Evolutionary conservation across 139 green algal species (phyloP).

Genomic region (Coelastrella sp.): DNA sequence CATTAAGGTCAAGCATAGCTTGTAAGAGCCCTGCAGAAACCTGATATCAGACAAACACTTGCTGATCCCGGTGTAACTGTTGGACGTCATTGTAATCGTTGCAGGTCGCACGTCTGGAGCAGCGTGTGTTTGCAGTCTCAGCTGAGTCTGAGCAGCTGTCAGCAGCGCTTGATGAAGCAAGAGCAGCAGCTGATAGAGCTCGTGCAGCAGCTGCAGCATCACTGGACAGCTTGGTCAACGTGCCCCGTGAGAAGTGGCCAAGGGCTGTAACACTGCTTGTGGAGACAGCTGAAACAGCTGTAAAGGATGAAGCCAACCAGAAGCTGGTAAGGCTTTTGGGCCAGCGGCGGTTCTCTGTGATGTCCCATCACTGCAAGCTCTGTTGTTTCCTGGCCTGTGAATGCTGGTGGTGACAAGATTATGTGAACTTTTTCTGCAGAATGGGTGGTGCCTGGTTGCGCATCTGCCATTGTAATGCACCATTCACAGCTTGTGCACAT

Average conservation of each 20-base stretch:
- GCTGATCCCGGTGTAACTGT: neutral
- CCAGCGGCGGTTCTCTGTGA: too few species aligned
- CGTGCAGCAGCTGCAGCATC: neutral
- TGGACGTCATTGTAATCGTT: neutral
- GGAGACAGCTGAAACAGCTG: constrained; percentile 32
- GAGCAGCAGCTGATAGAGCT: constrained; percentile 20
- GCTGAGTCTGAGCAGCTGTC: constrained; percentile 11
- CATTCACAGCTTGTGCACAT: too few species aligned
- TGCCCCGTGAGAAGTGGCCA: constrained; percentile 53
- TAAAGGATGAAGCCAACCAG: neutral
- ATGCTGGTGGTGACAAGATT: neutral
- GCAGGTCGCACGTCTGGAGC: constrained; percentile 40
- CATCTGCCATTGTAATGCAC: neutral
- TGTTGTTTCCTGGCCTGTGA: too few species aligned
- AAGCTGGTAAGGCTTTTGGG: neutral
- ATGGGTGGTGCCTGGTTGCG: neutral
- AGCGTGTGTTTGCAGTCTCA: constrained; percentile 25
- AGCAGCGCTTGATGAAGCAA: constrained; percentile 13
- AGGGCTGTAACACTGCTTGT: constrained; percentile 44
- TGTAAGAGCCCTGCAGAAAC: neutral
- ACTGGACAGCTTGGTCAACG: constrained; percentile 38
- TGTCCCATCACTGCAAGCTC: neutral
- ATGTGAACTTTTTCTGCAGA: neutral
- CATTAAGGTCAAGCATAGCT: too few species aligned
- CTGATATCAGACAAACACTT: neutral